Conservation (phyloP, 345 rosid genomes). For the Arabis alpina region DNA sequence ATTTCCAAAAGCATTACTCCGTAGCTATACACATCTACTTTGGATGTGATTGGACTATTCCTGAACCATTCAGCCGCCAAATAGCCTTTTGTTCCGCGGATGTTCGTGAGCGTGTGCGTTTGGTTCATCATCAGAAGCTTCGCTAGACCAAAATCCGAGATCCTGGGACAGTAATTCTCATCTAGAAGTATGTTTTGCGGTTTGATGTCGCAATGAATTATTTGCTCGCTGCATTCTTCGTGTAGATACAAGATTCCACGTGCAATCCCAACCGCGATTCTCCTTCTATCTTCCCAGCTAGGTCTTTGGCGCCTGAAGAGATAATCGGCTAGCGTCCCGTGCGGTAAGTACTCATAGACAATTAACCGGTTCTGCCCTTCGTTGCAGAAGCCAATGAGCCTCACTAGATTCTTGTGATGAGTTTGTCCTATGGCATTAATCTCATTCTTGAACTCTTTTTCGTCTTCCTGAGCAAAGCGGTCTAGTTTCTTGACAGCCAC, state of each 20-base stretch:
- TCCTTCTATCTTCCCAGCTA: constrained; percentile 49
- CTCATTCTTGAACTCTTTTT: constrained; percentile 53
- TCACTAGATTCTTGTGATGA: constrained; percentile 57
- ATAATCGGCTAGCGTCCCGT: constrained; percentile 44
- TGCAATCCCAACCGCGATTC: constrained; percentile 41
- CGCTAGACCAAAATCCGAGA: constrained; percentile 53
- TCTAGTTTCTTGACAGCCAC: constrained; percentile 56
- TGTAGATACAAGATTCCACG: constrained; percentile 55
- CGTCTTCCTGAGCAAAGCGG: constrained; percentile 40
- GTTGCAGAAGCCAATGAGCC: constrained; percentile 50
- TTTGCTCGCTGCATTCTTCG: constrained; percentile 52
- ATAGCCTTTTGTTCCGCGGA: constrained; percentile 54
- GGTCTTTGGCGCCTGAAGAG: constrained; percentile 46
- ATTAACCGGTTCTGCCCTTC: constrained; percentile 44
- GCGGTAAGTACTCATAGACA: constrained; percentile 54
- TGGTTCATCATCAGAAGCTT: constrained; percentile 50
- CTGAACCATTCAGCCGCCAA: constrained; percentile 56
- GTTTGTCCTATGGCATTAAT: constrained; percentile 50
- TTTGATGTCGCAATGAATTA: constrained; percentile 58
- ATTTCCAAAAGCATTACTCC: constrained; percentile 47
- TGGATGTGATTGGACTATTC: constrained; percentile 42
- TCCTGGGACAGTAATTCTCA: constrained; percentile 35
- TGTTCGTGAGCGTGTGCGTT: constrained; percentile 45
- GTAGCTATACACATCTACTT: constrained; percentile 47
- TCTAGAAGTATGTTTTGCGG: constrained; percentile 57